Conservation (phyloP, 345 rosid genomes). For the Gynandropsis gynandra region DNA sequence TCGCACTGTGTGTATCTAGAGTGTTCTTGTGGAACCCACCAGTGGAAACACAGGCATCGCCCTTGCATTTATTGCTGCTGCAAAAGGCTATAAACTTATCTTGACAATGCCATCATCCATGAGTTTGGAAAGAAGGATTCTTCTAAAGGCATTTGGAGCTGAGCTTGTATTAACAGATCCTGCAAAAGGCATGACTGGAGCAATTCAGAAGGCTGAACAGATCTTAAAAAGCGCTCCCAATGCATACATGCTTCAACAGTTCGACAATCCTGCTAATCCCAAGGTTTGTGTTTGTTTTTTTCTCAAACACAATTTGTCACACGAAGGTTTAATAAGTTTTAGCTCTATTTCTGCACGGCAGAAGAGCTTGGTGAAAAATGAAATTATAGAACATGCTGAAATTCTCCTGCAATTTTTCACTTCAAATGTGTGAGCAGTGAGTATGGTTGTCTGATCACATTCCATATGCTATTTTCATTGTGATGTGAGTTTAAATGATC, state of each 20-base stretch:
- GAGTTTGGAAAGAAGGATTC: conserved; percentile 87
- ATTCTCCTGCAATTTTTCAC: background rate
- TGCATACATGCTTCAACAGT: conserved; percentile 77
- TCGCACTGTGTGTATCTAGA: conserved; percentile 29
- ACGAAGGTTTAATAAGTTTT: conserved; percentile 3
- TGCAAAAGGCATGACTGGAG: conserved; percentile 74
- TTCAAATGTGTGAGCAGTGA: background rate
- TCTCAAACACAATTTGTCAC: background rate
- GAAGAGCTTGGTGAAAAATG: conserved; percentile 3
- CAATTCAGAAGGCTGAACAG: conserved; percentile 69
- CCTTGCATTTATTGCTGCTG: conserved; percentile 76
- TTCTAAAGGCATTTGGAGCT: conserved; percentile 83
- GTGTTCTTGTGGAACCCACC: conserved; percentile 77
- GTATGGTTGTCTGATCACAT: background rate
- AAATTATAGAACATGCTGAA: background rate
- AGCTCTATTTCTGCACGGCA: conserved; percentile 8
- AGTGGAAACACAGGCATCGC: conserved; percentile 97
- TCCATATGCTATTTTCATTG: background rate
- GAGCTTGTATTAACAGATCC: conserved; percentile 77
- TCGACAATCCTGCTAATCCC: conserved; percentile 86
- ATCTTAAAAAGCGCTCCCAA: conserved; percentile 50
- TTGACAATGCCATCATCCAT: conserved; percentile 73
- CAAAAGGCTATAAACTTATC: conserved; percentile 66
- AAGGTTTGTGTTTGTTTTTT: conserved; percentile 36
- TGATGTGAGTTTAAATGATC: background rate